Base-by-base conservation (phyloP, 768 basidiomycete genomes). In the Pleurotus platypus region DNA sequence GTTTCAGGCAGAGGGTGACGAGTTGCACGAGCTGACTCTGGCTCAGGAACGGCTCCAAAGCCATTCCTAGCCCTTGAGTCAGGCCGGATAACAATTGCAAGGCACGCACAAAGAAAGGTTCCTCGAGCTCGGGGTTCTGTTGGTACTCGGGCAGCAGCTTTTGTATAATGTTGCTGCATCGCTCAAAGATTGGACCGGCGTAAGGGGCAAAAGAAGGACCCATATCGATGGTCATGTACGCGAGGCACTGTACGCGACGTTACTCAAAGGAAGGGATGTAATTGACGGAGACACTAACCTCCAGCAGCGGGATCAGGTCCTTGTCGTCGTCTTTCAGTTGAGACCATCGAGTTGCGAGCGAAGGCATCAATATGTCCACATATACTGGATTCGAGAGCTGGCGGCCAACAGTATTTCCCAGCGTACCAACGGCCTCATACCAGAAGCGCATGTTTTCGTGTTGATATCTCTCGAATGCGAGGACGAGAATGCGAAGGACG, bases 381-480 rank as follows among this genome's bases (percentile, higher is more conserved):
- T 90, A 94, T 7, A 82, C 74, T 7, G 92, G 82, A 67, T 94
- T 92, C 66, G 90, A 86, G 60, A 99, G 74, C 5, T 93, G 90
- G 39, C 86, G 69, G 2, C 95, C 95, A 46, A 99, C 96, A 4
- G 95, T 93, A 67, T 99, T 97, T 5, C 97, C 97, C 38, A 99
- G 78, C 1, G 97, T 99, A 6, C 97, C 97, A 46, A 99, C 90
- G n/a, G 97, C 97, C 65, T 99, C 97, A 67, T 98, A 98, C 27
- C 98, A 75, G 59, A 98, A 98, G 62, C 98, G 82, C 83, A 98
- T 88, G 70, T 99, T 99, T 81, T 98, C 98, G 73, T 97, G 95
- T 68, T 99, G 97, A 72, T 99, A 99, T 74, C 96, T 98, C 57
- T 91, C 85, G 72, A 98, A 99, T 1, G 97, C 97, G 61, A 92